These are phyloP conservation scores for Carallia brachiata DNA, from an alignment of 345 rosid genomes.

Conservation along the genomic window DNA sequence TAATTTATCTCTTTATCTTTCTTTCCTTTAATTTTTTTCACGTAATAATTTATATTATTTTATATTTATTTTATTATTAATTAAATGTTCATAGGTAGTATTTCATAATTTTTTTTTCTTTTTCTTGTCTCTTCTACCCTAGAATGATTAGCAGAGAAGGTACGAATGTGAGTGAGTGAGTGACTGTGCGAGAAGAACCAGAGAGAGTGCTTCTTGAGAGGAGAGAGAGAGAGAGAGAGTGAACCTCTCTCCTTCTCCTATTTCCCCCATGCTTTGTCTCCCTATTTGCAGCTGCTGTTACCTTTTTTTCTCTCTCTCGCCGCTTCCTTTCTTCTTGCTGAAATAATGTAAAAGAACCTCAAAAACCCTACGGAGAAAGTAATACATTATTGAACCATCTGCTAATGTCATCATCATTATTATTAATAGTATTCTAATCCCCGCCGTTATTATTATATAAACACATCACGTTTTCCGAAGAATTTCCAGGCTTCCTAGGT, in stretches of 20 bases:
- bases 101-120: background rate
- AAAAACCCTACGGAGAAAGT: conserved; percentile 2
- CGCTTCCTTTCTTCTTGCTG: conserved; percentile 13
- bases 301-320: background rate
- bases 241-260: background rate
- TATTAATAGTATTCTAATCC: conserved; percentile 12
- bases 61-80: too few species aligned
- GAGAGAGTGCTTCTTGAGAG: background rate
- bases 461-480: conserved; percentile 27
- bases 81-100: too few species aligned
- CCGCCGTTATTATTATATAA: conserved; percentile 28
- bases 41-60: too few species aligned
- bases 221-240: background rate
- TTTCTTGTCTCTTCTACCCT: background rate
- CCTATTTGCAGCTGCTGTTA: too few species aligned
- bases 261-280: background rate
- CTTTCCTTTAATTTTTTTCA: too few species aligned
- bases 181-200: background rate
- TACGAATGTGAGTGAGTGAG: conserved; percentile 33
- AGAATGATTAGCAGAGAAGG: conserved; percentile 32
- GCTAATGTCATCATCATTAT: background rate
- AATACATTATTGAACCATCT: background rate
- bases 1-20: too few species aligned
- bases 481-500: conserved; percentile 20
- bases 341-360: conserved; percentile 14